These are phyloP conservation scores for Talaromyces sp. DNA, from an alignment of 2,329 filamentous ascomycete species.

Conservation along the genomic window DNA sequence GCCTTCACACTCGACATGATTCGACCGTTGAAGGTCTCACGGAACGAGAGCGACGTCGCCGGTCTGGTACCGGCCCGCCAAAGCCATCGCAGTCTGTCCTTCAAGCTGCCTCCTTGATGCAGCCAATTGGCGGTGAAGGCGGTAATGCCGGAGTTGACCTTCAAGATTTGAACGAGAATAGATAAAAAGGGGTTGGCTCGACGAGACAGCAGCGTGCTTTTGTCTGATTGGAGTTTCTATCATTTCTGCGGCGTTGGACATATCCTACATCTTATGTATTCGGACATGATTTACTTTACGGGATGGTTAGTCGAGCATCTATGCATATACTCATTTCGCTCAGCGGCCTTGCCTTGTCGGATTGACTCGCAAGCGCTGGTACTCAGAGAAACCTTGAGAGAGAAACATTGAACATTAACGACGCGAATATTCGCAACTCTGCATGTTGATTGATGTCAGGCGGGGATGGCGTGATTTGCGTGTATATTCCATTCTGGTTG, in stretches of 20 bases:
- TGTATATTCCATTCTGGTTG: slow-evolving; percentile 5
- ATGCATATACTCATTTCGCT: slow-evolving; percentile 2
- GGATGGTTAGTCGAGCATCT: slow-evolving; percentile 2
- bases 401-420: neutral
- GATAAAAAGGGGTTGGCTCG: slow-evolving; percentile 22
- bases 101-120: slow-evolving; percentile 34
- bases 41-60: slow-evolving; percentile 58
- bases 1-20: slow-evolving; percentile 34
- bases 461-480: slow-evolving; percentile 1
- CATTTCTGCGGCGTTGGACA: slow-evolving; percentile 7
- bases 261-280: slow-evolving; percentile 6
- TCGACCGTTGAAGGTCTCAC: slow-evolving; percentile 43
- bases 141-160: slow-evolving; percentile 32
- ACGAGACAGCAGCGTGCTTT: neutral
- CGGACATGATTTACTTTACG: neutral
- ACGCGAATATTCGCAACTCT: neutral
- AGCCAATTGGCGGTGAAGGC: slow-evolving; percentile 29
- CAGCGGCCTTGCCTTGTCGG: neutral
- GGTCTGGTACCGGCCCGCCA: slow-evolving; percentile 58
- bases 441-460: slow-evolving; percentile 5
- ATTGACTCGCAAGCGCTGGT: neutral
- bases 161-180: slow-evolving; percentile 34
- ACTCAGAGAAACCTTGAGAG: neutral
- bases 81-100: slow-evolving; percentile 37
- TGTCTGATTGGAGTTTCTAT: slow-evolving; percentile 1